Percentiles rank a stretch among this genome's conserved stretches.
Conservation (phyloP, 2,329 filamentous ascomycete species). For the Cyanodermella asteris region DNA sequence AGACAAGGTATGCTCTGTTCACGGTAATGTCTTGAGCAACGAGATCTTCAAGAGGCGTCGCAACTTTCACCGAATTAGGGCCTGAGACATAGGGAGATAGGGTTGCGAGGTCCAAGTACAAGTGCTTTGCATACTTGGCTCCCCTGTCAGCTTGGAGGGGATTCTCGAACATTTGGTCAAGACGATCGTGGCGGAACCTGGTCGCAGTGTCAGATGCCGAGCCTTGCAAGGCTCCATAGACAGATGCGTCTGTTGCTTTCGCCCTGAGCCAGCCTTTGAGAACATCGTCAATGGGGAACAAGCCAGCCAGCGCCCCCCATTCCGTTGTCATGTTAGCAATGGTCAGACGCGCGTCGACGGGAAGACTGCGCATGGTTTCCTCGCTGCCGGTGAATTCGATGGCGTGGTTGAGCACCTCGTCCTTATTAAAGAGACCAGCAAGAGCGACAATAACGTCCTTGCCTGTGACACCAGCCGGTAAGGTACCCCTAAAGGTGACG, state of each 20-base stretch:
- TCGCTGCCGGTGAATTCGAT: constrained; percentile 73
- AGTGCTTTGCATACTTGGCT: constrained; percentile 60
- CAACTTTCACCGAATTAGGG: constrained; percentile 77
- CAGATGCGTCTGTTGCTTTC: constrained; percentile 52
- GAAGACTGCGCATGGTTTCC: constrained; percentile 50
- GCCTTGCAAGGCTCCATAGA: constrained; percentile 29
- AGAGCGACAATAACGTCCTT: constrained; percentile 89
- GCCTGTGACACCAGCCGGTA: constrained; percentile 64
- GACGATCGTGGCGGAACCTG: constrained; percentile 47
- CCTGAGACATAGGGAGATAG: constrained; percentile 69
- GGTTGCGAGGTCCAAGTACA: constrained; percentile 64
- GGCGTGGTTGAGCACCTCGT: constrained; percentile 76
- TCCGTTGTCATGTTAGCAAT: constrained; percentile 25
- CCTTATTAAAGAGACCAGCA: constrained; percentile 64
- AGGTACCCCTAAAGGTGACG: constrained; percentile 51
- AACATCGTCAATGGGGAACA: constrained; percentile 61
- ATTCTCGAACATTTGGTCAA: constrained; percentile 51
- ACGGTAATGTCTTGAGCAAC: constrained; percentile 53
- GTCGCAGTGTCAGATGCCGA: constrained; percentile 25
- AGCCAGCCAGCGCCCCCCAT: constrained; percentile 36
- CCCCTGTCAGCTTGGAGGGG: constrained; percentile 49
- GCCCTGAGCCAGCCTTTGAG: constrained; percentile 52
- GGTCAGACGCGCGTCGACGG: constrained; percentile 51
- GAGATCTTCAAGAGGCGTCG: constrained; percentile 54
- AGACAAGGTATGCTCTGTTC: constrained; percentile 70